A percentile compares a stretch with the other conserved stretches of the same genome.
These are phyloP conservation scores for Glycine tomentella DNA, from an alignment of 306 rosid genomes.

Conservation along the genomic window DNA sequence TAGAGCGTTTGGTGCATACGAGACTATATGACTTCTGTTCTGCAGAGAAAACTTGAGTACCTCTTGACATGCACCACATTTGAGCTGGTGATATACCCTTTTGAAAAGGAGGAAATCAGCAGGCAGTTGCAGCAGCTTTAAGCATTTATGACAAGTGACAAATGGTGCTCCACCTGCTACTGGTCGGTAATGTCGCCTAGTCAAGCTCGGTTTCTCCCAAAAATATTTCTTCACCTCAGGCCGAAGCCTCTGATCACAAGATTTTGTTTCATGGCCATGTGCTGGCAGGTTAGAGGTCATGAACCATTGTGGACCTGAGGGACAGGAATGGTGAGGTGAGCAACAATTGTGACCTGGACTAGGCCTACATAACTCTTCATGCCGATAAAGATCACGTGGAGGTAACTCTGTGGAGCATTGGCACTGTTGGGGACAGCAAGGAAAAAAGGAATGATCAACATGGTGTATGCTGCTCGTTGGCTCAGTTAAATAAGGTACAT, in stretches of 20 bases:
- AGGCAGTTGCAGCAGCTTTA: conserved; percentile 71
- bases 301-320: conserved; percentile 61
- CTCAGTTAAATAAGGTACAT: conserved; percentile 60
- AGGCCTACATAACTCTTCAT: conserved; percentile 48
- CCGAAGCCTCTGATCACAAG: conserved; percentile 57
- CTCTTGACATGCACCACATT: conserved; percentile 85
- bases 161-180: conserved; percentile 93
- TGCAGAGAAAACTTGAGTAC: conserved; percentile 77
- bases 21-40: conserved; percentile 65
- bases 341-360: conserved; percentile 55
- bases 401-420: conserved; percentile 66
- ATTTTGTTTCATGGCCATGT: conserved; percentile 56
- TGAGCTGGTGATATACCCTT: conserved; percentile 67
- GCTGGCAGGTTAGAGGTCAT: conserved; percentile 49
- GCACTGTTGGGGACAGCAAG: conserved; percentile 58
- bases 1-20: conserved; percentile 44
- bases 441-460: conserved; percentile 56
- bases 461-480: conserved; percentile 60
- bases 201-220: conserved; percentile 59
- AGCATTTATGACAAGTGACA: conserved; percentile 77
- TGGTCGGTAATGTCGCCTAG: conserved; percentile 78
- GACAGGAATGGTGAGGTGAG: conserved; percentile 55
- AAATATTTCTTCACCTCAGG: conserved; percentile 55
- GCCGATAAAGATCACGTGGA: conserved; percentile 51
- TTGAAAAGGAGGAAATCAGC: conserved; percentile 83